Base-by-base conservation (phyloP, 2,329 filamentous ascomycete species). In the Monosporascus sp. region DNA sequence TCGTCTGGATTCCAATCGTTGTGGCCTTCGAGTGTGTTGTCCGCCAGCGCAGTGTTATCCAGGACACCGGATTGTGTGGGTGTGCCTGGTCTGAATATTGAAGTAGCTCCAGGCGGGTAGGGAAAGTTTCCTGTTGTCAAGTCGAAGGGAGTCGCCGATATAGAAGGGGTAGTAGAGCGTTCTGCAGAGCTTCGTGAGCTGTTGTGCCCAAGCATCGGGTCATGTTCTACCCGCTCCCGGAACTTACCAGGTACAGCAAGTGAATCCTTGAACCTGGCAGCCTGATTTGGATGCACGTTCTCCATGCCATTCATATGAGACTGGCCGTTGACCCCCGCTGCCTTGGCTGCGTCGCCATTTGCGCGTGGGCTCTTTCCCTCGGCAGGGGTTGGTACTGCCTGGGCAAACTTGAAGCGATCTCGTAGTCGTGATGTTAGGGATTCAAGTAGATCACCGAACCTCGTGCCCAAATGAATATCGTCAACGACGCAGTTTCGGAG, bases 381-480 rank as follows among this genome's bases (percentile, higher is more conserved):
- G 17, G 66, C 69, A 15, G 73, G 72, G 22, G 65, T 58, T 18
- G 66, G 70, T 55, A 75, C 71, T 5, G 76, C 75, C 6, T 82
- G 80, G 58, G 72, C 86, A 71, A 77, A 88, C 66, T 83, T 90
- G 62, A 94, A 90, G 6, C 88, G 81, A 60, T 85, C 84, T 51
- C 88, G 82, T 57, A 93, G 77, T 24, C 88, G 80, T 55, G 85
- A 85, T 0, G 88, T 91, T 41, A 94, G 73, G 1, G 86, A 89
- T 63, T 91, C 85, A n/a, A 93, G 81, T 47, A 93, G 79, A 63
- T 92, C 88, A 18, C 89, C 88, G 62, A 94, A 94, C 7, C 89
- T 82, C 54, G 88, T 90, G n/a, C 87, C 89, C 5, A 94, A 78
- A 66, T 94, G 89, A 7, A 93, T 88, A 60, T 94, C 89, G 63